Evolutionary conservation across 345 rosid species (phyloP).

Genomic region (Eucalyptus curtisii): DNA sequence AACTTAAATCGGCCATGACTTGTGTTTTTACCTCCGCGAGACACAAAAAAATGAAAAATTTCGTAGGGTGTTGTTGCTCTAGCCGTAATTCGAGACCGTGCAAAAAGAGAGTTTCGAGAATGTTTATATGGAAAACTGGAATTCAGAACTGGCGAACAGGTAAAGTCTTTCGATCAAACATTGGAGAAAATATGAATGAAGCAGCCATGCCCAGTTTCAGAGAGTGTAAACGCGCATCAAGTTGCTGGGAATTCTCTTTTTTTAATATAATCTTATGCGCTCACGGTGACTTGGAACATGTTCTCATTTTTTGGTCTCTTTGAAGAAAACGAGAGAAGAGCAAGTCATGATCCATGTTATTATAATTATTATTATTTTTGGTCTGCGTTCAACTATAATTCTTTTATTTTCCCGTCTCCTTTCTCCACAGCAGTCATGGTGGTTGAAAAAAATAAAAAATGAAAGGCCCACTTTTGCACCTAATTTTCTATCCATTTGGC

Average conservation of each 20-base stretch:
- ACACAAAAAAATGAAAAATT: background rate
- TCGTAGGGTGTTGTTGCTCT: background rate
- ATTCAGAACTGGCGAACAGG: background rate
- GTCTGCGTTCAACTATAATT: background rate
- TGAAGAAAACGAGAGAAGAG: background rate
- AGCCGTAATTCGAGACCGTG: background rate
- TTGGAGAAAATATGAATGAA: background rate
- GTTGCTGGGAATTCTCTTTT: background rate
- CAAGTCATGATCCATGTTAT: background rate
- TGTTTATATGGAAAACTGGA: background rate
- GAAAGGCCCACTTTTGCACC: background rate
- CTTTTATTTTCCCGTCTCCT: background rate
- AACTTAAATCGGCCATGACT: constrained; percentile 6
- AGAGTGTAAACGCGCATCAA: background rate
- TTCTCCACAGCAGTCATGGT: background rate
- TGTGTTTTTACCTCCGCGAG: constrained; percentile 8
- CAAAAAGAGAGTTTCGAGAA: background rate
- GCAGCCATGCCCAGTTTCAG: background rate
- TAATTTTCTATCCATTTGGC: background rate
- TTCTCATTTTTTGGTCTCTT: background rate
- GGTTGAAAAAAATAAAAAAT: too few species aligned
- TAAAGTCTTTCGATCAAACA: background rate
- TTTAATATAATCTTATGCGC: background rate
- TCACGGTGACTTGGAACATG: background rate
- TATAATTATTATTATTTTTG: too few species aligned